phyloP scores from a whole-genome alignment of 139 green algal species.

The Chlamydomonas asymmetrica region DNA sequence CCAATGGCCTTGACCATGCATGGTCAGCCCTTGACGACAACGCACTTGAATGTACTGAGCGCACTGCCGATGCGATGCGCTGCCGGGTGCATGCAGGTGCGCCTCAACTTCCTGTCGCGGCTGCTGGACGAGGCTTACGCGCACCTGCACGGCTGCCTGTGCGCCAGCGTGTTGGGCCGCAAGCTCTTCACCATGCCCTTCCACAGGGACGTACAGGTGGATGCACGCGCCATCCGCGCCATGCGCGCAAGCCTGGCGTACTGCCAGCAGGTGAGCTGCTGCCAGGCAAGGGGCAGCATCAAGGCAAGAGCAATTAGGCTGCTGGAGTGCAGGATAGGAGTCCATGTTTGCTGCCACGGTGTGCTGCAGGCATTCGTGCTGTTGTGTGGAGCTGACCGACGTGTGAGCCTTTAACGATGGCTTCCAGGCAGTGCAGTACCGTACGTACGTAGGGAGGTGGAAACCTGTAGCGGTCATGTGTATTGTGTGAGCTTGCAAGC shows the following conservation, averaged over 20 bases:
- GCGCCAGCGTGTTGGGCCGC: constrained; percentile 42
- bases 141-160: constrained; percentile 47
- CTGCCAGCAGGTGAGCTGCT: constrained; percentile 30
- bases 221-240: not conserved
- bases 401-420: not conserved
- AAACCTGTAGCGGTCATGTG: not conserved
- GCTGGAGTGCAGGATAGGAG: not conserved
- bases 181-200: constrained; percentile 52
- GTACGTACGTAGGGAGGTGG: not conserved
- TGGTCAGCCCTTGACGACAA: not conserved
- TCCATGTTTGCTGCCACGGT: not conserved
- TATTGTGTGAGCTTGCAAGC: not conserved
- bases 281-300: not conserved
- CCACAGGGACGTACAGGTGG: constrained; percentile 44
- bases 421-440: not conserved
- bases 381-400: not conserved
- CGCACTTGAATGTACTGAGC: not conserved
- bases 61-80: not conserved
- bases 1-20: not conserved
- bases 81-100: constrained; percentile 35
- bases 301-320: not conserved
- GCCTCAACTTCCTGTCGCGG: constrained; percentile 53
- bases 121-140: constrained; percentile 48
- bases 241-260: constrained; percentile 31
- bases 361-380: not conserved